phyloP scores from a whole-genome alignment of 2,329 filamentous ascomycete species.

The Balansia obtecta region DNA sequence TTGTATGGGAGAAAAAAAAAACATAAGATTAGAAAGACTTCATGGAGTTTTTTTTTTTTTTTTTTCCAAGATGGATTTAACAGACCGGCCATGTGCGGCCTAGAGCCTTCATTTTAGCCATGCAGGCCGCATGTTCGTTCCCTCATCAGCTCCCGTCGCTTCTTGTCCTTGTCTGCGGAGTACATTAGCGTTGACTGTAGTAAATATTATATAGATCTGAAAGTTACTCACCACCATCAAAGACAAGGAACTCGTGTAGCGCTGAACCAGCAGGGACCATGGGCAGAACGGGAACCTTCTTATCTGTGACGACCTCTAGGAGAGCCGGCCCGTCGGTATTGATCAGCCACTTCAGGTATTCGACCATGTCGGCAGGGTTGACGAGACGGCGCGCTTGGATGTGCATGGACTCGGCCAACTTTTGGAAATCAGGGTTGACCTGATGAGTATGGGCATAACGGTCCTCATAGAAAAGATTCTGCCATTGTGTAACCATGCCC shows the following conservation, averaged over 20 bases:
- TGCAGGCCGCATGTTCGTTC: constrained; percentile 45
- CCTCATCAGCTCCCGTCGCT: constrained; percentile 54
- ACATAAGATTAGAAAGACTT: neutral
- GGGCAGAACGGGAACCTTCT: constrained; percentile 86
- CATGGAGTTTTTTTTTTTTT: no score
- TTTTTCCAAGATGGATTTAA: neutral
- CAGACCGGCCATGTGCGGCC: neutral
- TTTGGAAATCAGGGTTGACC: constrained; percentile 90
- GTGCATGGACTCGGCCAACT: constrained; percentile 83
- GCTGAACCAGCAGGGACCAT: constrained; percentile 88
- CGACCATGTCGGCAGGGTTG: constrained; percentile 66
- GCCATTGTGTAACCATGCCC: constrained; percentile 98
- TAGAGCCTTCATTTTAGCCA: constrained; percentile 7
- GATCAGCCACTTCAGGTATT: constrained; percentile 78
- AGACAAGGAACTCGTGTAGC: constrained; percentile 73
- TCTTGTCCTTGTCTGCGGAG: constrained; percentile 50
- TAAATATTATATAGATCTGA: neutral
- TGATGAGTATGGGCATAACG: constrained; percentile 89
- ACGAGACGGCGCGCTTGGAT: constrained; percentile 60
- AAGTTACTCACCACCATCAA: constrained; percentile 20
- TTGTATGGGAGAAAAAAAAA: neutral
- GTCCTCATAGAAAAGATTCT: constrained; percentile 94
- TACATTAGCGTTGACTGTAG: constrained; percentile 20
- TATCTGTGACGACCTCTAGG: constrained; percentile 83
- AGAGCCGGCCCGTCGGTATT: constrained; percentile 82